Conservation (phyloP, 2,329 filamentous ascomycete genomes). For the Paecilomyces sp. region DNA sequence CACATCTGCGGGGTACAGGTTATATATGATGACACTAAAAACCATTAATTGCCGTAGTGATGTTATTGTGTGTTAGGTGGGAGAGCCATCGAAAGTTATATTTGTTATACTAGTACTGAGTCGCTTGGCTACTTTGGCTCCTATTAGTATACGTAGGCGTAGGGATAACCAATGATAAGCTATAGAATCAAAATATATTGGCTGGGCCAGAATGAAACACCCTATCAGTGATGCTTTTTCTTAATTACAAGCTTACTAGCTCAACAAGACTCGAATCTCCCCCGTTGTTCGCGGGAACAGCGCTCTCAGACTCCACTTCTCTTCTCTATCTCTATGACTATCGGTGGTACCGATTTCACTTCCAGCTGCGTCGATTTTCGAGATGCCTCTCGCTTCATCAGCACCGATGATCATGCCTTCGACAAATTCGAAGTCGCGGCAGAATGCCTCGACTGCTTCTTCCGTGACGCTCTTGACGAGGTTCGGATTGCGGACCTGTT, state of each 20-base stretch:
- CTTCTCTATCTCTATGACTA: slow-evolving; percentile 22
- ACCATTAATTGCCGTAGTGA: too few species aligned
- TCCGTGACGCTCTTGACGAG: slow-evolving; percentile 72
- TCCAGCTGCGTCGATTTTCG: slow-evolving; percentile 24
- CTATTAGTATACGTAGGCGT: too few species aligned
- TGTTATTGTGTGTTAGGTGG: too few species aligned
- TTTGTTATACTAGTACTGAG: too few species aligned
- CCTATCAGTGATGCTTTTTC: too few species aligned
- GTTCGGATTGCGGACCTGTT: slow-evolving; percentile 62
- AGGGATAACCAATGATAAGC: too few species aligned
- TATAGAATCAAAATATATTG: neutral
- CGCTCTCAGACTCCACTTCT: slow-evolving; percentile 40
- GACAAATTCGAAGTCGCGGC: slow-evolving; percentile 69
- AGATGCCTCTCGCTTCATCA: slow-evolving; percentile 42
- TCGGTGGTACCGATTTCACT: slow-evolving; percentile 15
- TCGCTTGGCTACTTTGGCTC: too few species aligned
- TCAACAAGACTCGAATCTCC: slow-evolving; percentile 58
- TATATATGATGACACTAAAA: too few species aligned
- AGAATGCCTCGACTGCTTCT: slow-evolving; percentile 76
- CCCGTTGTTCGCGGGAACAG: slow-evolving; percentile 58
- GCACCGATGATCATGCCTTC: slow-evolving; percentile 55
- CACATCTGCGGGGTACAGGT: too few species aligned
- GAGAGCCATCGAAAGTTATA: too few species aligned
- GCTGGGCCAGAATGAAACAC: neutral
- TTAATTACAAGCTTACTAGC: slow-evolving; percentile 25